Conservation (phyloP, 768 basidiomycete species). For the Psilocybe subaeruginosa region DNA sequence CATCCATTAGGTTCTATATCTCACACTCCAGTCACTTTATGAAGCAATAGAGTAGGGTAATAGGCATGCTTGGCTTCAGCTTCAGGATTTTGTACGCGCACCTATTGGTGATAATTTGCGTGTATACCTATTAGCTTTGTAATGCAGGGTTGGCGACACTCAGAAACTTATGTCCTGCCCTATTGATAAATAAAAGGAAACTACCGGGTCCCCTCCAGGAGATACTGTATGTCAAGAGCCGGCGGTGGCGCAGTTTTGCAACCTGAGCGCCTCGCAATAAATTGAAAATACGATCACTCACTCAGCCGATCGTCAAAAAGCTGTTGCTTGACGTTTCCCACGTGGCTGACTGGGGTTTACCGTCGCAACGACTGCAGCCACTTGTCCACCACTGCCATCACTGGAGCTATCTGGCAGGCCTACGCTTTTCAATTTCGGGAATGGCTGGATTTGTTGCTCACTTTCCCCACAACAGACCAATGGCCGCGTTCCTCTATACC, state of each 20-base stretch:
- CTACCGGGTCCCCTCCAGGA: no score
- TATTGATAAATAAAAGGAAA: no score
- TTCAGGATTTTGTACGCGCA: not conserved
- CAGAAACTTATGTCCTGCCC: no score
- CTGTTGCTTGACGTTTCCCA: not conserved
- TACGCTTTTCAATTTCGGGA: not conserved
- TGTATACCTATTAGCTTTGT: no score
- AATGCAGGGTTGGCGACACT: no score
- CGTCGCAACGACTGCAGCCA: not conserved
- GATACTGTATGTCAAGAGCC: not conserved
- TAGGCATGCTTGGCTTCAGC: not conserved
- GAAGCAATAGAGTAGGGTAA: no score
- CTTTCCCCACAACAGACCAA: not conserved
- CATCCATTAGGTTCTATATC: no score
- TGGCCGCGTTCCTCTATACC: not conserved
- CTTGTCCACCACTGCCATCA: not conserved
- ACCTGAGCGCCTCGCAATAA: not conserved
- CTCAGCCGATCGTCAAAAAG: not conserved
- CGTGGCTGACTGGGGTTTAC: not conserved
- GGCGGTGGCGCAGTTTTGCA: not conserved
- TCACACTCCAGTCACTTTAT: no score
- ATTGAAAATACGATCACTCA: not conserved
- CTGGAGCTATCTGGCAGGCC: not conserved
- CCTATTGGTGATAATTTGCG: not conserved
- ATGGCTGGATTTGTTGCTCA: not conserved